Evolutionary conservation across 495 filamentous ascomycete genomes (phyloP), one percentile per base, ranked within the genome.

Genomic region (Penicillium soppii): DNA sequence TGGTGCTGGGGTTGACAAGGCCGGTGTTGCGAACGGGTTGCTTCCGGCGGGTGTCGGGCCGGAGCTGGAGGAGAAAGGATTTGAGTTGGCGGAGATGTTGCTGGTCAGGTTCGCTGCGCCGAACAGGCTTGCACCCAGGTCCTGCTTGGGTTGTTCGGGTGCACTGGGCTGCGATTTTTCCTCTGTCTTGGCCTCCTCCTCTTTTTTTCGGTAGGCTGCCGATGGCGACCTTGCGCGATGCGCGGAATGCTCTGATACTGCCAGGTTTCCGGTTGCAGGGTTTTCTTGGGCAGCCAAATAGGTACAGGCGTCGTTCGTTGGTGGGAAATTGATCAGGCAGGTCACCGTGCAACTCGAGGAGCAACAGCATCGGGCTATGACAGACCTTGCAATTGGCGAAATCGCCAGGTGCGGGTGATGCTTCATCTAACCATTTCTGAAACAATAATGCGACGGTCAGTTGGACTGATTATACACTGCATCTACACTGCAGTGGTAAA

Each of bases 261-360:
- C 94, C 94, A 25, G 85, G 82, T 63, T 91, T 92, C 39, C 90
- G 77, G 63, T 89, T 82, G 65, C 94, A 99, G 17, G 83, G 74
- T 65, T 90, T 92, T 45, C 82, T 75, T 45, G 80, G 78, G 65
- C 94, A 99, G 33, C 78, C 77, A 61, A 91, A 91, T 9, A 97
- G 72, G 59, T 96, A 97, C 32, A 97, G 62, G 37, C 92, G 80
- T 45, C 94, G 74, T 63, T 97, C 91, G 63, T 97, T 86, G 20
- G 82, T 83, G 16, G 89, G 88, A 63, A 95, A 95, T 29, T 81
- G 76, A 30, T 95, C 87, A 16, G 90, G 91, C 30, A 99, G 76
- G 53, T 96, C 91, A 59, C 84, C 92, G 70, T 99, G 89, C 36
- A 99, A 77, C 68, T 97, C 90, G 35, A 99, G 80, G 10, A 97